phyloP scores from a whole-genome alignment of 108 stramenopile genomes.

The Epithemia pelagica region DNA sequence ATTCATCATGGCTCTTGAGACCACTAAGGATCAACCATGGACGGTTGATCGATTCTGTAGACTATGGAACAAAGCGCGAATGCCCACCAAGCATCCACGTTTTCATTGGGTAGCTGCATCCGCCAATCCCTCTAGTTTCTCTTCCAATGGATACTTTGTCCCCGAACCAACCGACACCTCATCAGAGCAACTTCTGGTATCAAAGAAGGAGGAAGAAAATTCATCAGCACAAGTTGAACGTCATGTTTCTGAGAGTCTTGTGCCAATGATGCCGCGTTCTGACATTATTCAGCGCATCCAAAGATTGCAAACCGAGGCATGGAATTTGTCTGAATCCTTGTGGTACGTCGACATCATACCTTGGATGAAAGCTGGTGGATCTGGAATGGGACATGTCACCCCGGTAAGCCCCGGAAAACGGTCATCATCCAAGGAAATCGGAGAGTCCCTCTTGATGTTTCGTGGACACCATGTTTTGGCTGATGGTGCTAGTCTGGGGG shows the following conservation, averaged over 20 bases:
- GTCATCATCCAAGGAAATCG: background rate
- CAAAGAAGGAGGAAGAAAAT: background rate
- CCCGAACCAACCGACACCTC: conserved; percentile 22
- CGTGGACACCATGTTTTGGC: conserved; percentile 78
- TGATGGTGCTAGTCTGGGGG: conserved; percentile 70
- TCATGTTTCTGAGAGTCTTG: conserved; percentile 47
- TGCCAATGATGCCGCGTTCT: conserved; percentile 44
- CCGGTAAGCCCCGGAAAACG: conserved; percentile 2
- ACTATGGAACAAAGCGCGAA: conserved; percentile 39
- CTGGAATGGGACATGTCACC: background rate
- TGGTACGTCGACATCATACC: conserved; percentile 45
- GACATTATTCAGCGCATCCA: conserved; percentile 60
- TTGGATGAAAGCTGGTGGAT: conserved; percentile 38
- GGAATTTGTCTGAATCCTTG: conserved; percentile 44
- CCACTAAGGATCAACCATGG: conserved; percentile 38
- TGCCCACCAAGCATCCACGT: conserved; percentile 53
- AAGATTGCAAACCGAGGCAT: conserved; percentile 40
- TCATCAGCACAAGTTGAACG: conserved; percentile 11
- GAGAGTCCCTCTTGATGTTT: conserved; percentile 70
- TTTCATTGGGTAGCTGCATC: conserved; percentile 29
- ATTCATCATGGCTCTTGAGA: conserved; percentile 52
- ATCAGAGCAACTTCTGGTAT: conserved; percentile 9
- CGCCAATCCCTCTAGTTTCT: conserved; percentile 9
- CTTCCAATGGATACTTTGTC: conserved; percentile 28
- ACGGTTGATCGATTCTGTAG: conserved; percentile 47